Conservation (phyloP, 2,329 filamentous ascomycete species). For the Penicillium polonicum region DNA sequence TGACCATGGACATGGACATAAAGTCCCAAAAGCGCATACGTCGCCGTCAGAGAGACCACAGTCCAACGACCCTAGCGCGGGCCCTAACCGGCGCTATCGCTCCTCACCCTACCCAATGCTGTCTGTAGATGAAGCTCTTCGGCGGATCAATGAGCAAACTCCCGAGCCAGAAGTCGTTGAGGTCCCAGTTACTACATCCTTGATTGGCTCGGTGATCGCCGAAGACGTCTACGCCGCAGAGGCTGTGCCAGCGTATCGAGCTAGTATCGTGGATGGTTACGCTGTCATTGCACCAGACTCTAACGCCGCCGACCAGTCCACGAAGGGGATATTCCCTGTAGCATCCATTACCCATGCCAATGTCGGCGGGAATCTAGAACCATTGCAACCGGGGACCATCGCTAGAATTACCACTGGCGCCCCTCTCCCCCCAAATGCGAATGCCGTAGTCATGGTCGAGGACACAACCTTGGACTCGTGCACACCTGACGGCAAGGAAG, state of each 20-base stretch:
- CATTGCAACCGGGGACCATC: conserved; percentile 71
- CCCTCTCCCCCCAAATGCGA: conserved; percentile 82
- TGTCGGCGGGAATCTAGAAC: conserved; percentile 60
- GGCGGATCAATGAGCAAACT: conserved; percentile 69
- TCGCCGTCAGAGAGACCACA: conserved; percentile 56
- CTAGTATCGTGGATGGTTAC: conserved; percentile 96
- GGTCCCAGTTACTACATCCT: conserved; percentile 59
- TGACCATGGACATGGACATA: conserved; percentile 63
- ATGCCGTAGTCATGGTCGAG: conserved; percentile 94
- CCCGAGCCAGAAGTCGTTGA: conserved; percentile 60
- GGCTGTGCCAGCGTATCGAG: conserved; percentile 86
- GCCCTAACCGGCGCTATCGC: conserved; percentile 68
- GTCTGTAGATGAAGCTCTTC: conserved; percentile 75
- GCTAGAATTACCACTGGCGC: conserved; percentile 93
- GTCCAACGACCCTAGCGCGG: conserved; percentile 60
- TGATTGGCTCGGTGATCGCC: conserved; percentile 78
- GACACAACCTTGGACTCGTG: conserved; percentile 75
- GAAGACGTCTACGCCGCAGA: conserved; percentile 78
- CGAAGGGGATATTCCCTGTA: conserved; percentile 82
- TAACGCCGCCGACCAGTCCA: conserved; percentile 55
- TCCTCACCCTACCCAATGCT: conserved; percentile 92
- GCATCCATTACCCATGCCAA: conserved; percentile 83
- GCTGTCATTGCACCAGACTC: conserved; percentile 64
- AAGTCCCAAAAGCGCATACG: conserved; percentile 69
- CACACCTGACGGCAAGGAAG: conserved; percentile 78